Percentiles rank a stretch among this genome's conserved stretches.
phyloP scores from a whole-genome alignment of 768 basidiomycete species.

The Rhodosporidiobolus sp. region DNA sequence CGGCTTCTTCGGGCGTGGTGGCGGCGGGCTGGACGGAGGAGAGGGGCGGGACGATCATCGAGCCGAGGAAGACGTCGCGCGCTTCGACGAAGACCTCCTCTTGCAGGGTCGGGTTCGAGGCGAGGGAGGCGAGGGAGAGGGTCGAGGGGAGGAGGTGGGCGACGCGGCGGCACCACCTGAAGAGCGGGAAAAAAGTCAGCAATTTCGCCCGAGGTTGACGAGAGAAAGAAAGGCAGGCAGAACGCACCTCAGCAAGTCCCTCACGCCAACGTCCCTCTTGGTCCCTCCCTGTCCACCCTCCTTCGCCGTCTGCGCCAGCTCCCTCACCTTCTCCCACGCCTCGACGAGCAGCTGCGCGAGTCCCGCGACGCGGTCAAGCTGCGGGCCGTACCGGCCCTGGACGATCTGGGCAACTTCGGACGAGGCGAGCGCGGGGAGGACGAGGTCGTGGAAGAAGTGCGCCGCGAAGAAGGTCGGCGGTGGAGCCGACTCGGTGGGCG shows the following conservation, averaged over 20 bases:
- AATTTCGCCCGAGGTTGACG: background rate
- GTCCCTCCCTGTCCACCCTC: conserved; percentile 42
- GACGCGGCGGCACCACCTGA: conserved; percentile 76
- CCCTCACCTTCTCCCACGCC: conserved; percentile 66
- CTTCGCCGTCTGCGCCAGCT: conserved; percentile 47
- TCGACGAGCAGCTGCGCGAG: conserved; percentile 58
- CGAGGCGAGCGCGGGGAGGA: conserved; percentile 60
- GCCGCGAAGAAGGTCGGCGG: conserved; percentile 73
- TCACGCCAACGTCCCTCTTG: conserved; percentile 58
- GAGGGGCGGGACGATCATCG: conserved; percentile 53
- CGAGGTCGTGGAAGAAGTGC: conserved; percentile 75
- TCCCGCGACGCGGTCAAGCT: conserved; percentile 54
- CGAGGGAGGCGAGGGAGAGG: conserved; percentile 53
- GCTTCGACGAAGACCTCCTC: conserved; percentile 88
- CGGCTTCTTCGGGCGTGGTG: conserved; percentile 56
- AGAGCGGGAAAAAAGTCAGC: conserved; percentile 60
- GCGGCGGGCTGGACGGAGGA: conserved; percentile 53
- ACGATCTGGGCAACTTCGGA: conserved; percentile 72
- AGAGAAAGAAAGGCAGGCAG: background rate
- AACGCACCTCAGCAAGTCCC: conserved; percentile 40
- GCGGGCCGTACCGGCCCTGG: conserved; percentile 60
- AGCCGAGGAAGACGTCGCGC: conserved; percentile 77
- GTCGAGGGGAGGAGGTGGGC: conserved; percentile 58
- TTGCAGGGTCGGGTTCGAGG: conserved; percentile 69
- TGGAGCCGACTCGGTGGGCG: conserved; percentile 48